Evolutionary conservation across 768 basidiomycete species (phyloP).

Genomic region (Russula olivacea): DNA sequence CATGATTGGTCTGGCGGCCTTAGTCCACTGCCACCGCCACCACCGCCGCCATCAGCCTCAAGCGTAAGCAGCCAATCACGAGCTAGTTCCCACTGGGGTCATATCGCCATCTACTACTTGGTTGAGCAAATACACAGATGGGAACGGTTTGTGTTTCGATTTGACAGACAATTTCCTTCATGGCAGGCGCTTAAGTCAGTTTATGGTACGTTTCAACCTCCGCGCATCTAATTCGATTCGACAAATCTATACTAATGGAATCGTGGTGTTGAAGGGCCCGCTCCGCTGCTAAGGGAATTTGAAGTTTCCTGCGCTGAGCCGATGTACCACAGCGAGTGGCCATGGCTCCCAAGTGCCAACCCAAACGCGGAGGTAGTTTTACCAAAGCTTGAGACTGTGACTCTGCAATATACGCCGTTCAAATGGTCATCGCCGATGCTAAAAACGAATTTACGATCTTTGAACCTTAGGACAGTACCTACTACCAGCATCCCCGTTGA

Average conservation of each 20-base stretch:
- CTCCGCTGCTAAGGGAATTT: slow-evolving; percentile 68
- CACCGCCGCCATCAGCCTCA: slow-evolving; percentile 26
- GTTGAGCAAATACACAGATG: slow-evolving; percentile 78
- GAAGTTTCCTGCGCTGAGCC: slow-evolving; percentile 70
- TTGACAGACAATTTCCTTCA: slow-evolving; percentile 70
- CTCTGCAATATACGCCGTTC: slow-evolving; percentile 68
- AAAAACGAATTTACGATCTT: slow-evolving; percentile 47
- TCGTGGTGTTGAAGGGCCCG: slow-evolving; percentile 45
- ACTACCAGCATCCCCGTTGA: slow-evolving; percentile 59
- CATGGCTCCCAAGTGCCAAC: slow-evolving; percentile 59
- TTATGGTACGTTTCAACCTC: slow-evolving; percentile 43
- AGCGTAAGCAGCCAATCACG: slow-evolving; percentile 31
- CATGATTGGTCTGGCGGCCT: slow-evolving; percentile 22
- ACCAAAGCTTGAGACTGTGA: slow-evolving; percentile 49
- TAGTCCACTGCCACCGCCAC: slow-evolving; percentile 17
- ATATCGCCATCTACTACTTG: slow-evolving; percentile 73
- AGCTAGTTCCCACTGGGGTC: slow-evolving; percentile 67
- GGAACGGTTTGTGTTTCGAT: slow-evolving; percentile 75
- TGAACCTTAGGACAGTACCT: slow-evolving; percentile 62
- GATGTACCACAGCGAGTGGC: slow-evolving; percentile 54
- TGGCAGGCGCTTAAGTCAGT: slow-evolving; percentile 69
- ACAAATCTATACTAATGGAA: slow-evolving; percentile 12
- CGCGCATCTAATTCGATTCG: neutral
- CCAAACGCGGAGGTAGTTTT: slow-evolving; percentile 35
- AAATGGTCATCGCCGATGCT: slow-evolving; percentile 74